phyloP scores from a whole-genome alignment of 2,329 filamentous ascomycete species.

The Aspergillus neotritici region DNA sequence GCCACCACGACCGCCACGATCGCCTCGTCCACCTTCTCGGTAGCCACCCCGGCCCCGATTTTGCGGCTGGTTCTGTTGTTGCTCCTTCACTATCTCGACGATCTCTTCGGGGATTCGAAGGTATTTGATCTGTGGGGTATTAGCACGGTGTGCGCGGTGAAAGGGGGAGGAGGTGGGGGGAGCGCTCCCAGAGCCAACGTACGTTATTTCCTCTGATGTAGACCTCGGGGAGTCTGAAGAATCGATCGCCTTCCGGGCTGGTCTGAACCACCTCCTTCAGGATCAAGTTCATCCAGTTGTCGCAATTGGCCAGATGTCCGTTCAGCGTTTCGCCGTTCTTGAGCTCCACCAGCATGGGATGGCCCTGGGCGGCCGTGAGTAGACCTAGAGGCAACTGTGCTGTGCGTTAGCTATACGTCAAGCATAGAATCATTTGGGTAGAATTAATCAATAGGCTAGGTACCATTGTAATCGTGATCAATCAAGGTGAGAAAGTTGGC shows the following conservation, averaged over 20 bases:
- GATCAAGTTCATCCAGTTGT: constrained; percentile 99
- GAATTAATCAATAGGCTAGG: background rate
- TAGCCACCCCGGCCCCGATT: constrained; percentile 39
- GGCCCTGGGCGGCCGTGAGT: constrained; percentile 90
- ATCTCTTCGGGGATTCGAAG: constrained; percentile 94
- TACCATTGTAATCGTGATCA: background rate
- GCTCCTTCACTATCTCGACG: constrained; percentile 87
- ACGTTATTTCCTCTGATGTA: constrained; percentile 98
- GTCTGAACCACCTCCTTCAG: constrained; percentile 97
- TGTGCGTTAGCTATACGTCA: background rate
- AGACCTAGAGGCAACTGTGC: constrained; percentile 67
- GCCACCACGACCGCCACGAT: constrained; percentile 39
- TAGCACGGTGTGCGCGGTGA: constrained; percentile 1
- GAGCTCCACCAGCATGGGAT: constrained; percentile 95
- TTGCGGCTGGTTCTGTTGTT: constrained; percentile 64
- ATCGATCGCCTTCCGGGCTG: constrained; percentile 89
- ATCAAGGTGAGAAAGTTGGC: constrained; percentile 1
- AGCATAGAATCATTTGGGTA: background rate
- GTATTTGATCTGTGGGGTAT: constrained; percentile 77
- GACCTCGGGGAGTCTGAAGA: constrained; percentile 84
- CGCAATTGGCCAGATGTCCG: constrained; percentile 91
- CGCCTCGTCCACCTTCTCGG: constrained; percentile 34
- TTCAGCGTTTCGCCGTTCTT: constrained; percentile 98
- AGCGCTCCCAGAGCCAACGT: constrained; percentile 32
- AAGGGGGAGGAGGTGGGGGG: background rate